These are phyloP conservation scores for Protea cynaroides DNA, from an alignment of 164 flowering plant genomes.

Conservation along the genomic window DNA sequence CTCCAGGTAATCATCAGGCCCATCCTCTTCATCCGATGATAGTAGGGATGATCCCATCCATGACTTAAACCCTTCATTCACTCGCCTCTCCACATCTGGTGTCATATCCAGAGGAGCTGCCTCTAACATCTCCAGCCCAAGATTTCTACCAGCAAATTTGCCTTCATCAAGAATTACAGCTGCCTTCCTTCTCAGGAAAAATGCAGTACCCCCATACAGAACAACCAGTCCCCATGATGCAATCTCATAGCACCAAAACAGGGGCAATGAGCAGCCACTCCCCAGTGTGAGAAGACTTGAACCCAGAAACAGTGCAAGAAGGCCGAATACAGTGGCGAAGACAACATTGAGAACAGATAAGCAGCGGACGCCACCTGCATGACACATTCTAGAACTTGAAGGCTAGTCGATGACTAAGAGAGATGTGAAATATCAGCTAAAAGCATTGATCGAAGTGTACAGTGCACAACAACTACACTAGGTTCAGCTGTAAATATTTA, in stretches of 20 bases:
- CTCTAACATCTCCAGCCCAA: conserved; percentile 88
- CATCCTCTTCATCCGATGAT: conserved; percentile 93
- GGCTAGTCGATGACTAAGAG: no score
- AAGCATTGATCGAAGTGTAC: no score
- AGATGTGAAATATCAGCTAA: no score
- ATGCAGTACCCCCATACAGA: conserved; percentile 70
- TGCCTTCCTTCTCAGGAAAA: conserved; percentile 73
- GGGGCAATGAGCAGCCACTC: conserved; percentile 71
- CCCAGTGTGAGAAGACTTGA: conserved; percentile 77
- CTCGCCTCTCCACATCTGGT: conserved; percentile 84
- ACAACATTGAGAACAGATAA: conserved; percentile 66
- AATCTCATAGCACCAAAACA: conserved; percentile 95
- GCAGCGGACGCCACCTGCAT: conserved; percentile 88
- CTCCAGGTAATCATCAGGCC: conserved; percentile 46
- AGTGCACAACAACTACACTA: no score
- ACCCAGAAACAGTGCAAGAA: conserved; percentile 82
- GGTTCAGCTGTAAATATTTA: no score
- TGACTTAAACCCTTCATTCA: conserved; percentile 77
- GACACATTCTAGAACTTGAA: background rate
- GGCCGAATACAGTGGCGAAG: conserved; percentile 70
- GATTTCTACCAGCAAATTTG: conserved; percentile 42
- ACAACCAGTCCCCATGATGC: conserved; percentile 74
- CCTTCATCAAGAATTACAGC: conserved; percentile 69
- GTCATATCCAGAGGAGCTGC: conserved; percentile 46
- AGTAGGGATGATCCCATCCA: conserved; percentile 96